Evolutionary conservation across 257 asterid genomes (phyloP).

Genomic region (Rehmannia glutinosa): DNA sequence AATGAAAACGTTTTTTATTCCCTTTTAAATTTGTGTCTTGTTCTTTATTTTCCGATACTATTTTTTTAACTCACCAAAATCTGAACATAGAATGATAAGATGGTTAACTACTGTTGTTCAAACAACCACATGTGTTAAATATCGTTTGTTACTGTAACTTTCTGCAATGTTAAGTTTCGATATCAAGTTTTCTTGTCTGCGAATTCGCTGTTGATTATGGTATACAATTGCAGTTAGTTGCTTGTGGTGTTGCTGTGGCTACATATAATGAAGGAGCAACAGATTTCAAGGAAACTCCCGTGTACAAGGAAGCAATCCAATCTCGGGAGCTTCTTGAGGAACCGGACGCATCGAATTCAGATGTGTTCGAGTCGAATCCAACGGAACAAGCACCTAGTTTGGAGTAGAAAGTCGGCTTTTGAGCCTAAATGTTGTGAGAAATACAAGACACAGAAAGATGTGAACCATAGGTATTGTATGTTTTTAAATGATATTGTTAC

Average conservation of each 20-base stretch:
- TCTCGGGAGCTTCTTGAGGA: slow-evolving; percentile 73
- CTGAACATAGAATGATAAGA: neutral
- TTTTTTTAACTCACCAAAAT: neutral
- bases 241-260: slow-evolving; percentile 82
- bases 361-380: slow-evolving; percentile 90
- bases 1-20: neutral
- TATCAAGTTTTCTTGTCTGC: neutral
- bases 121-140: neutral
- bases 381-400: slow-evolving; percentile 86
- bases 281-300: slow-evolving; percentile 87
- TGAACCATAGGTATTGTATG: neutral
- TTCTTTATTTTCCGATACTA: neutral
- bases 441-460: neutral
- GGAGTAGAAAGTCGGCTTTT: slow-evolving; percentile 40
- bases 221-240: slow-evolving; percentile 44
- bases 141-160: neutral
- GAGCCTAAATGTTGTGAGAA: neutral
- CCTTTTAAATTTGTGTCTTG: neutral
- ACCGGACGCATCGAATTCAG: slow-evolving; percentile 69
- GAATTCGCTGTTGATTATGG: neutral
- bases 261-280: slow-evolving; percentile 86
- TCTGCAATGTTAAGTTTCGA: neutral
- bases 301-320: slow-evolving; percentile 78
- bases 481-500: neutral
- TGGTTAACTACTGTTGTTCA: neutral